Evolutionary conservation across 805 yeast genomes (phyloP).

Genomic region (Schwanniomyces sp.): DNA sequence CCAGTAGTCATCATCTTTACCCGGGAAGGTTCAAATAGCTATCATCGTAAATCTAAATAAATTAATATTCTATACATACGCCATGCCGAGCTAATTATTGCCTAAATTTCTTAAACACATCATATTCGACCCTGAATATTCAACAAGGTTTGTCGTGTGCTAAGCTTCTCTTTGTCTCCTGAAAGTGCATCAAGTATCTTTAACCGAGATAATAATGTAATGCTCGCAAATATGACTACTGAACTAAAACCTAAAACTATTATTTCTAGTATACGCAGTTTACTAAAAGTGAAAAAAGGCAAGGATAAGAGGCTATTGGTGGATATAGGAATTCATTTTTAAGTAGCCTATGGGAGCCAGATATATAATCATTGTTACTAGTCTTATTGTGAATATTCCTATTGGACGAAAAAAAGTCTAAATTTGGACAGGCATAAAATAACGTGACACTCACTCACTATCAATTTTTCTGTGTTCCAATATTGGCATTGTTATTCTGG

Average conservation of each 20-base stretch:
- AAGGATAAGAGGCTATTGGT: not conserved
- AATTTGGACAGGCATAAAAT: too few relatives aligned
- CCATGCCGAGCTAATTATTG: not conserved
- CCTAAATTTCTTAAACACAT: not conserved
- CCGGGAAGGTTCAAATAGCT: not conserved
- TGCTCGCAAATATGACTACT: not conserved
- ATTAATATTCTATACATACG: not conserved
- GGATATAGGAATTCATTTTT: too few relatives aligned
- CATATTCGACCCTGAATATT: not conserved
- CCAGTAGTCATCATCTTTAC: not conserved
- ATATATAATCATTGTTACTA: too few relatives aligned
- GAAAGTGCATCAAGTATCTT: not conserved
- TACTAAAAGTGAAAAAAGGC: not conserved
- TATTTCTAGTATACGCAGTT: not conserved
- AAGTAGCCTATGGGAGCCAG: too few relatives aligned
- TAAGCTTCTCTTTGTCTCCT: not conserved
- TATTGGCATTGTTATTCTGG: too few relatives aligned
- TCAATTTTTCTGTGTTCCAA: too few relatives aligned
- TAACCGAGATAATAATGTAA: not conserved
- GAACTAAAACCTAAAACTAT: not conserved
- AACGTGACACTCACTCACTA: too few relatives aligned
- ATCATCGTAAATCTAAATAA: not conserved
- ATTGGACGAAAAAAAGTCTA: too few relatives aligned
- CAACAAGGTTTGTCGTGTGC: not conserved
- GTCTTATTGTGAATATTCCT: too few relatives aligned